These are phyloP conservation scores for Halophytophthora polymorphica DNA, from an alignment of 352 stramenopile genomes.

Conservation along the genomic window DNA sequence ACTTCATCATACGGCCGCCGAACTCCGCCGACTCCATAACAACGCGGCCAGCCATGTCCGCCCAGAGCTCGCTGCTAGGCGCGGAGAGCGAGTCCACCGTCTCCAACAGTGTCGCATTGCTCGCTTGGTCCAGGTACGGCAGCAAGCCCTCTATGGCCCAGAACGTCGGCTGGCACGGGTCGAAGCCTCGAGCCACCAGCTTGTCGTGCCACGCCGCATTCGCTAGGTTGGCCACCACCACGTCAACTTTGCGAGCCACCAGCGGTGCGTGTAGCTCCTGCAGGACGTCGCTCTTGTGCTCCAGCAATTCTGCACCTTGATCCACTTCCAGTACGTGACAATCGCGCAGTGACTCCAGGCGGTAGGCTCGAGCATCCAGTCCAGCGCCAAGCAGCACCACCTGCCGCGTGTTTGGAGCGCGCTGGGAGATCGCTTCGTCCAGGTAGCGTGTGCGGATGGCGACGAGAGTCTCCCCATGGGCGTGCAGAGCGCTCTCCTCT, in stretches of 20 bases:
- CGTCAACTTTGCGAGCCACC: conserved; percentile 24
- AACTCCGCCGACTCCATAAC: conserved; percentile 8
- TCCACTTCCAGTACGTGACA: conserved; percentile 41
- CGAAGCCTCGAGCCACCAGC: conserved; percentile 24
- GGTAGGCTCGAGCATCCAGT: conserved; percentile 43
- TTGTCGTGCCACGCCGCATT: conserved; percentile 27
- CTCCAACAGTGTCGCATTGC: conserved; percentile 34
- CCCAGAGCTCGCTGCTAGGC: conserved; percentile 36
- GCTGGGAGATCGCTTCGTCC: conserved; percentile 36
- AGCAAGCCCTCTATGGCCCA: conserved; percentile 49
- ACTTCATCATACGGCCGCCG: conserved; percentile 18
- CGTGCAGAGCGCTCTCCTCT: background rate
- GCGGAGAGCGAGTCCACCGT: conserved; percentile 37
- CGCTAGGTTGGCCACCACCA: conserved; percentile 33
- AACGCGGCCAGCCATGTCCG: conserved; percentile 18
- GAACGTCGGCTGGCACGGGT: conserved; percentile 29
- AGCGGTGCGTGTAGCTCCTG: conserved; percentile 11
- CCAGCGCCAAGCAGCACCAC: conserved; percentile 45
- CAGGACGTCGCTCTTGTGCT: conserved; percentile 30
- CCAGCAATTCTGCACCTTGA: conserved; percentile 19
- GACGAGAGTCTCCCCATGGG: conserved; percentile 16
- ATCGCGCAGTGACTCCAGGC: conserved; percentile 28
- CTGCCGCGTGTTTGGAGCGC: conserved; percentile 23
- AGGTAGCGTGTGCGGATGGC: conserved; percentile 38
- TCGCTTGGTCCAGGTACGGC: conserved; percentile 27